phyloP scores from a whole-genome alignment of 176 grass and related monocot species.

The Oropetium thomaeum region DNA sequence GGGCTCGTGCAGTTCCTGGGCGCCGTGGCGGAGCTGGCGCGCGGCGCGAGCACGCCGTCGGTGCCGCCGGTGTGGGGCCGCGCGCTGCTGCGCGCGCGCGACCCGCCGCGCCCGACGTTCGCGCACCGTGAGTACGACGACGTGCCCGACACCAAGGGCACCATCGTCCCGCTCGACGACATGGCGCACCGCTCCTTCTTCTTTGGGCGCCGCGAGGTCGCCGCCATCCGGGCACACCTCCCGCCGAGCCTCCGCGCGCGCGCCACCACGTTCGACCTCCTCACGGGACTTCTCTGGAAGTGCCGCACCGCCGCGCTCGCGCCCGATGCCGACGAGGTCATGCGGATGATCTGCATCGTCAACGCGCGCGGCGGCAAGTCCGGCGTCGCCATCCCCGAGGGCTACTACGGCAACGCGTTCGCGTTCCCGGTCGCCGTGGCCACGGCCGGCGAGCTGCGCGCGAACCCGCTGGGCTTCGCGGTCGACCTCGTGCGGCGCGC shows the following conservation, averaged over 20 bases:
- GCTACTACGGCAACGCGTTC: slow-evolving; percentile 93
- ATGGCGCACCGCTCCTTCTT: background rate
- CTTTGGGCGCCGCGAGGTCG: background rate
- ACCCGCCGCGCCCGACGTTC: background rate
- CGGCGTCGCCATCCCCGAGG: slow-evolving; percentile 42
- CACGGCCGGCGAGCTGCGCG: background rate
- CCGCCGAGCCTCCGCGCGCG: slow-evolving; percentile 27
- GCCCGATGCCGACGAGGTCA: slow-evolving; percentile 60
- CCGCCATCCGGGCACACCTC: slow-evolving; percentile 12
- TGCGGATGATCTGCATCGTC: slow-evolving; percentile 80
- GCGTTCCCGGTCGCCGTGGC: slow-evolving; percentile 53
- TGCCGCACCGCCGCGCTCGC: slow-evolving; percentile 72
- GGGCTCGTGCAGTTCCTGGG: background rate
- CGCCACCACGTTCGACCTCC: slow-evolving; percentile 77
- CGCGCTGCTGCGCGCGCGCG: background rate
- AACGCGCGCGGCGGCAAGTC: slow-evolving; percentile 61
- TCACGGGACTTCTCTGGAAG: slow-evolving; percentile 70
- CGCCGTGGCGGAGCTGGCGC: background rate
- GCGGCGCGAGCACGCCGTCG: background rate
- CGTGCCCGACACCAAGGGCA: background rate
- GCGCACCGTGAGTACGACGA: background rate
- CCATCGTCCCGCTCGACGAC: background rate
- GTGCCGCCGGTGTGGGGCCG: background rate
- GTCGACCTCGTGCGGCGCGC: background rate
- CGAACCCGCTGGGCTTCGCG: background rate